Base-by-base conservation (phyloP, 768 basidiomycete genomes). In the Suillus paluster region DNA sequence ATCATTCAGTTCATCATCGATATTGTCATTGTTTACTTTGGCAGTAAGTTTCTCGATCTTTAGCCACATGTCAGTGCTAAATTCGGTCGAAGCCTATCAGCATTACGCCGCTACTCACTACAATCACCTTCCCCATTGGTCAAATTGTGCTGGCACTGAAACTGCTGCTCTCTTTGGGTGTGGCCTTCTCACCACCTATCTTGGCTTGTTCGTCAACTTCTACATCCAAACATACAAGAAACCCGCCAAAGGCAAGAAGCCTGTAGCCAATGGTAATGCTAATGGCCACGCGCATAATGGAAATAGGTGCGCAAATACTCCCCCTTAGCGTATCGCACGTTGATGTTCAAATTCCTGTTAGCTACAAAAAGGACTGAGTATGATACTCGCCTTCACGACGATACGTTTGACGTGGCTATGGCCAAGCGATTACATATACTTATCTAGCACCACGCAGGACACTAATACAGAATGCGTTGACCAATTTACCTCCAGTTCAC, bases 1-100 rank as follows among this genome's bases (percentile, higher is more conserved):
- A 99, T 99, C 69, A 84, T 84, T 25, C 97, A 99, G 78, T 99
- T 99, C 74, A 77, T 99, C 65, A 88, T 99, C 71, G 97, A 99
- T 78, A 79, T 99, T 21, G 84, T 84, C 75, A 79, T 91, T 60
- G 93, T 96, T 64, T 99, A 97, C 83, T 97, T 96, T 68, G 97
- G 94, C 72, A 95, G 96, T 94, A 72, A 69, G 95, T 89, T 33
- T 42, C 2, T 63, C 9, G 10, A 36, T 25, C 15, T 60, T 19
- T 63, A 62, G 38, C 25, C 25, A 25, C 3, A 27, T 55, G 19
- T 64, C 44, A 54, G 54, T 48, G 39, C 61, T 66, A 23, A 67
- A 58, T 23, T 27, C 36, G 42, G 36, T 58, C 34, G 36, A 57
- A 81, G 90, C 92, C 27, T 98, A 96, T 78, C 86, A 89, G 52